Evolutionary conservation across 1,139 yeast genomes (phyloP).

Genomic region (Pichia sp.): DNA sequence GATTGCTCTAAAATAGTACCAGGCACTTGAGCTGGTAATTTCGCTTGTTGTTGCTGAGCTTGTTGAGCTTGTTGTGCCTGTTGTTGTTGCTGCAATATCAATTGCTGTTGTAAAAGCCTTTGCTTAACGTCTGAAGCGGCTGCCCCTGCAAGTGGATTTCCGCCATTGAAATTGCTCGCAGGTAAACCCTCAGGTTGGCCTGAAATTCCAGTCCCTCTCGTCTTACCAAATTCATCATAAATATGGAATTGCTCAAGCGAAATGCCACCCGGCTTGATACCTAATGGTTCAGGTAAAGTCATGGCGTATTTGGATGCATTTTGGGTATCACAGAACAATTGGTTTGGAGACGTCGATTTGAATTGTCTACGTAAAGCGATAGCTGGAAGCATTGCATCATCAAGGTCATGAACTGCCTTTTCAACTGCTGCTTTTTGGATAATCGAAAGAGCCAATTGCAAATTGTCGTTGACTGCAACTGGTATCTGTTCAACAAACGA

Average conservation of each 20-base stretch:
- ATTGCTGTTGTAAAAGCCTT: slow-evolving; percentile 14
- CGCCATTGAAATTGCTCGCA: slow-evolving; percentile 16
- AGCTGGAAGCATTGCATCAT: slow-evolving; percentile 70
- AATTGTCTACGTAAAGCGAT: slow-evolving; percentile 63
- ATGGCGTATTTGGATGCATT: slow-evolving; percentile 62
- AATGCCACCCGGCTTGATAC: slow-evolving; percentile 73
- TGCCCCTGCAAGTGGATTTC: slow-evolving; percentile 7
- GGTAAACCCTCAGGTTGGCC: slow-evolving; percentile 6
- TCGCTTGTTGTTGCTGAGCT: slow-evolving; percentile 26
- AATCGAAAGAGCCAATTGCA: slow-evolving; percentile 73
- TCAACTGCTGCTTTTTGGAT: slow-evolving; percentile 86
- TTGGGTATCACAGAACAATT: slow-evolving; percentile 45
- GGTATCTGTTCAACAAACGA: slow-evolving; percentile 58
- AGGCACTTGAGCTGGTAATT: slow-evolving; percentile 32
- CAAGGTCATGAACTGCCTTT: slow-evolving; percentile 77
- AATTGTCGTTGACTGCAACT: slow-evolving; percentile 76
- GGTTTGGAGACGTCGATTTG: slow-evolving; percentile 55
- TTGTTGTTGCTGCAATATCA: slow-evolving; percentile 7
- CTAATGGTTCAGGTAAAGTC: slow-evolving; percentile 83
- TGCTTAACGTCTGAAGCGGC: slow-evolving; percentile 18
- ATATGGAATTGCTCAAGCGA: slow-evolving; percentile 67
- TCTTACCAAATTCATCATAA: slow-evolving; percentile 73
- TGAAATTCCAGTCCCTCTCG: background rate
- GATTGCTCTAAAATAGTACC: slow-evolving; percentile 29
- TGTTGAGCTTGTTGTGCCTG: slow-evolving; percentile 17